Conservation (phyloP, 345 rosid species). For the Fremontodendron californicum region DNA sequence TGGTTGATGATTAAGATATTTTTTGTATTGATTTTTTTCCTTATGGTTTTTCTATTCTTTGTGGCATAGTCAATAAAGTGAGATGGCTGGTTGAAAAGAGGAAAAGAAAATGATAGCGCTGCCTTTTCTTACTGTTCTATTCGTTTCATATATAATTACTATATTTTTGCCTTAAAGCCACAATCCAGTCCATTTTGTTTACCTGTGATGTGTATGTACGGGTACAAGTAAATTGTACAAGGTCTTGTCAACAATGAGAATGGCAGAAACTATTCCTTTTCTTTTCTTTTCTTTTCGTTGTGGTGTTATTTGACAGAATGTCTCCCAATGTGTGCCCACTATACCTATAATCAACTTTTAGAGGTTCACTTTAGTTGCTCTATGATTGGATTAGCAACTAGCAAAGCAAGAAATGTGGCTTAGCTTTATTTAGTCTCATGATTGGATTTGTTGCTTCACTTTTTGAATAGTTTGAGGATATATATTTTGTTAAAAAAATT, state of each 20-base stretch:
- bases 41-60: slow-evolving; percentile 5
- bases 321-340: background rate
- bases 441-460: background rate
- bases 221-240: background rate
- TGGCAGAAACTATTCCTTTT: background rate
- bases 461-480: no score
- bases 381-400: background rate
- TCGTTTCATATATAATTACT: background rate
- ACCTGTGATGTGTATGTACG: background rate
- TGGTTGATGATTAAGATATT: slow-evolving; percentile 8
- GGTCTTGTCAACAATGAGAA: background rate
- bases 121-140: background rate
- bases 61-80: slow-evolving; percentile 1
- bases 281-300: background rate
- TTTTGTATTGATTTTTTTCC: slow-evolving; percentile 1
- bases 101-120: background rate
- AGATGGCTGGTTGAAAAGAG: background rate
- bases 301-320: background rate
- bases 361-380: background rate
- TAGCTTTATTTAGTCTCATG: background rate
- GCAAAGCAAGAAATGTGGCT: background rate
- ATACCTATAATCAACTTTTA: background rate
- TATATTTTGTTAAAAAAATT: no score
- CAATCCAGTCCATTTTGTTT: background rate
- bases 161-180: background rate